phyloP scores from a whole-genome alignment of 768 basidiomycete species.

The Stropharia rugosoannulata region DNA sequence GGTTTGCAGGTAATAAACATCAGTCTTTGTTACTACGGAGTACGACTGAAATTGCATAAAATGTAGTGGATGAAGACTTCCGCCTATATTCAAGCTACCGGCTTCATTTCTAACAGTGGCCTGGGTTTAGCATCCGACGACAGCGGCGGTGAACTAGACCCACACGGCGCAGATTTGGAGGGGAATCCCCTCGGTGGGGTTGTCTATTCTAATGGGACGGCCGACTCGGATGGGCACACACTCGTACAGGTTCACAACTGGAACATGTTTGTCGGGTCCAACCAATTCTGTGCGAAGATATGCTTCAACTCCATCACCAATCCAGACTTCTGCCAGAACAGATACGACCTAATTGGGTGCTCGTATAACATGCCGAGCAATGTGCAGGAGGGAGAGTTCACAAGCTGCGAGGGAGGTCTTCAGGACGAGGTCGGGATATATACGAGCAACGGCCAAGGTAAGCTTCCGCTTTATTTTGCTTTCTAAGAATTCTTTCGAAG shows the following conservation, averaged over 20 bases:
- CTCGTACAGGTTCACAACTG: slow-evolving; percentile 63
- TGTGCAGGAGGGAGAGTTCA: slow-evolving; percentile 56
- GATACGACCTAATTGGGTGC: slow-evolving; percentile 70
- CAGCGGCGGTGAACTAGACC: slow-evolving; percentile 76
- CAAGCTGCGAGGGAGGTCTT: slow-evolving; percentile 59
- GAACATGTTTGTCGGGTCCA: slow-evolving; percentile 71
- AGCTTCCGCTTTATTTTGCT: not conserved
- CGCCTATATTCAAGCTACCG: slow-evolving; percentile 60
- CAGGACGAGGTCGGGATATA: slow-evolving; percentile 55
- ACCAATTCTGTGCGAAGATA: slow-evolving; percentile 63
- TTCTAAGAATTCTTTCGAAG: not conserved
- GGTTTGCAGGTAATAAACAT: slow-evolving; percentile 51
- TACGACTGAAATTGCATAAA: not conserved
- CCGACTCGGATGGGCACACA: slow-evolving; percentile 36
- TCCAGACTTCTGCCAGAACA: slow-evolving; percentile 59
- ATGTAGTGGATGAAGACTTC: slow-evolving; percentile 40
- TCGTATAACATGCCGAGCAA: slow-evolving; percentile 64
- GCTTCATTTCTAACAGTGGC: slow-evolving; percentile 59
- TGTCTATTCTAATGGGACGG: slow-evolving; percentile 59
- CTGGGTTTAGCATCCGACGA: slow-evolving; percentile 57
- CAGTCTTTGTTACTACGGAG: not conserved
- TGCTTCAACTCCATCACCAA: slow-evolving; percentile 56
- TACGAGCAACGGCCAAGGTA: slow-evolving; percentile 32
- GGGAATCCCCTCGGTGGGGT: slow-evolving; percentile 80
- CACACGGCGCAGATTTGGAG: slow-evolving; percentile 70